phyloP scores from a whole-genome alignment of 148 eudicot genomes.

The Diospyros lotus region DNA sequence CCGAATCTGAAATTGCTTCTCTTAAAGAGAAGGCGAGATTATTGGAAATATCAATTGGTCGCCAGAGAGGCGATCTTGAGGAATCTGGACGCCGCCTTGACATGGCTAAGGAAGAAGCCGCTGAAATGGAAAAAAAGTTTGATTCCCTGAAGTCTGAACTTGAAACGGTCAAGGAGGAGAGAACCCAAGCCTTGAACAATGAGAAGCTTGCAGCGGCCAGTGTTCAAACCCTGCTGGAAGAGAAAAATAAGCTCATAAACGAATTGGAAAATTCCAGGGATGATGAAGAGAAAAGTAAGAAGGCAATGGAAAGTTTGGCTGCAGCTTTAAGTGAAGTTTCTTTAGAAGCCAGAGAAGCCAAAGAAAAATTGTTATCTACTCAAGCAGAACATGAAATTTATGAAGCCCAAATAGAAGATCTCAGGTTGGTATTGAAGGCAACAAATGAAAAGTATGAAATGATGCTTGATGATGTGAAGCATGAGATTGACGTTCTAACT shows the following conservation, averaged over 20 bases:
- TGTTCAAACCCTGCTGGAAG: constrained; percentile 72
- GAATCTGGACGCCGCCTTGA: constrained; percentile 41
- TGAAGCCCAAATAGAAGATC: constrained; percentile 66
- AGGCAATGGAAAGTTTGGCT: constrained; percentile 80
- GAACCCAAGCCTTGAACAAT: constrained; percentile 54
- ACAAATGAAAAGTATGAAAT: constrained; percentile 73
- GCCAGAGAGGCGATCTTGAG: constrained; percentile 63
- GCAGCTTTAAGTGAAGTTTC: constrained; percentile 85
- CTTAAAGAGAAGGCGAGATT: constrained; percentile 75
- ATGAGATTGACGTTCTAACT: constrained; percentile 56
- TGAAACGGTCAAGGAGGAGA: constrained; percentile 71
- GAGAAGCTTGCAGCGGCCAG: constrained; percentile 78
- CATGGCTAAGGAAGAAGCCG: constrained; percentile 57
- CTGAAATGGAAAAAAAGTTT: constrained; percentile 41
- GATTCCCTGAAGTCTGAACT: constrained; percentile 58
- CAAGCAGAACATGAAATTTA: constrained; percentile 63
- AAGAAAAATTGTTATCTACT: constrained; percentile 63
- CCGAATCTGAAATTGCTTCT: constrained; percentile 61
- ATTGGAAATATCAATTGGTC: constrained; percentile 58
- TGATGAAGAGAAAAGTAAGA: constrained; percentile 82
- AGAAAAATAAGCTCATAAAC: constrained; percentile 71
- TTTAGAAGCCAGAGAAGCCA: constrained; percentile 74
- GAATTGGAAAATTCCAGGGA: constrained; percentile 60
- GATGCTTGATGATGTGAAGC: constrained; percentile 74
- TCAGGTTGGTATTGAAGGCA: constrained; percentile 61